phyloP scores from a whole-genome alignment of 805 yeast genomes.

The Torulaspora microellipsoides region DNA sequence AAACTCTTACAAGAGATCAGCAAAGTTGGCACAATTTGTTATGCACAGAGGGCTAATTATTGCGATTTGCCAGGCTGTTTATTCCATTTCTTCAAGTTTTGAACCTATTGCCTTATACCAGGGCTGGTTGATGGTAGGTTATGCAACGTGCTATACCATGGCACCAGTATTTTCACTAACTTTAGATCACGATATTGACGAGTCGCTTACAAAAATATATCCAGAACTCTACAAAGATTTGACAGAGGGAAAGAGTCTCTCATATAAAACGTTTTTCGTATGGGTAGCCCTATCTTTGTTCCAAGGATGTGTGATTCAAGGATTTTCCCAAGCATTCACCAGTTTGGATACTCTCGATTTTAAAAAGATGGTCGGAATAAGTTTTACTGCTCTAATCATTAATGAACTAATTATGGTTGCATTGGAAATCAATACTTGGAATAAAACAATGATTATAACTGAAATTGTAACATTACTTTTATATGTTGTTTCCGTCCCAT shows the following conservation, averaged over 20 bases:
- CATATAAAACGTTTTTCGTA: constrained; percentile 80
- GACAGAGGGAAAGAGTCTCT: constrained; percentile 79
- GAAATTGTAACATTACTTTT: constrained; percentile 64
- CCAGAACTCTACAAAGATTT: constrained; percentile 94
- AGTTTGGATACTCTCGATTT: constrained; percentile 54
- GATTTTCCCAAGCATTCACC: constrained; percentile 71
- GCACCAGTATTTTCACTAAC: constrained; percentile 95
- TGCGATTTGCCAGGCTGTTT: constrained; percentile 92
- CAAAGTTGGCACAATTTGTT: constrained; percentile 91
- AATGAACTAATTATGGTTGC: constrained; percentile 95
- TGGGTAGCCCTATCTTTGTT: constrained; percentile 89
- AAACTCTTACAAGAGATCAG: constrained; percentile 92
- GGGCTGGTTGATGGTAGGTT: constrained; percentile 98
- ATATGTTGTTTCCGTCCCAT: constrained; percentile 74
- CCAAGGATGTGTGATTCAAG: constrained; percentile 85
- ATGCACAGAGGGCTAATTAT: constrained; percentile 94
- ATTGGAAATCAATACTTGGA: constrained; percentile 90
- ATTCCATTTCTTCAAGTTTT: constrained; percentile 75
- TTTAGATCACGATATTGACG: constrained; percentile 85
- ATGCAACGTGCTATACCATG: constrained; percentile 96
- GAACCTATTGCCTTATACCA: constrained; percentile 93
- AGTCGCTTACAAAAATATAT: constrained; percentile 78
- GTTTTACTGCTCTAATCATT: constrained; percentile 72
- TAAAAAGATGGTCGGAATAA: constrained; percentile 74
- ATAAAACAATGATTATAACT: constrained; percentile 63